Conservation (phyloP, 1,284 basidiomycete genomes). For the Ceratobasidium sp. region DNA sequence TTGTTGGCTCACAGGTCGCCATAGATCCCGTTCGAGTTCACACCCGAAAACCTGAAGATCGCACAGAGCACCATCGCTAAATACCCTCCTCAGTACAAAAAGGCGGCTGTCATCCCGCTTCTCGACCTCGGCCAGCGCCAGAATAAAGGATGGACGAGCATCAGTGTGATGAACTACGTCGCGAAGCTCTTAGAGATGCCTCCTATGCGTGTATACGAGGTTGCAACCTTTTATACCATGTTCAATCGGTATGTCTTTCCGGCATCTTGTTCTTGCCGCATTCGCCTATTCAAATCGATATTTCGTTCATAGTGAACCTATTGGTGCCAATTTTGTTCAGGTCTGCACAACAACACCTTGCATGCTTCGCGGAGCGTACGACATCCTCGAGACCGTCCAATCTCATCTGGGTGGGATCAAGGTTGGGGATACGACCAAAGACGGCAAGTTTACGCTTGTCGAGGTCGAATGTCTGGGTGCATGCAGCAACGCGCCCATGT, state of each 20-base stretch:
- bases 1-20: not conserved
- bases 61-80: constrained; percentile 89
- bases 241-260: constrained; percentile 78
- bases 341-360: constrained; percentile 99
- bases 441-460: constrained; percentile 96
- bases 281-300: constrained; percentile 9
- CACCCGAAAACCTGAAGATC: constrained; percentile 77
- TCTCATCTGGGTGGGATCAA: constrained; percentile 83
- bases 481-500: constrained; percentile 99
- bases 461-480: constrained; percentile 99
- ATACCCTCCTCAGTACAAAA: constrained; percentile 98
- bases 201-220: constrained; percentile 99
- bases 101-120: constrained; percentile 95
- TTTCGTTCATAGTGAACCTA: constrained; percentile 73
- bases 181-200: constrained; percentile 93
- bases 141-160: constrained; percentile 98
- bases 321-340: constrained; percentile 94
- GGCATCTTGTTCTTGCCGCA: constrained; percentile 1
- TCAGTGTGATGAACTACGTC: constrained; percentile 98
- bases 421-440: constrained; percentile 89
- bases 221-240: constrained; percentile 99
- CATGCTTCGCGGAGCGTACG: constrained; percentile 92
- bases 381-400: constrained; percentile 87
- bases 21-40: constrained; percentile 91
- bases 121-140: constrained; percentile 96